These are phyloP conservation scores for Cetraspora pellucida DNA, from an alignment of 192 early-diverging fungal genomes.

Conservation along the genomic window DNA sequence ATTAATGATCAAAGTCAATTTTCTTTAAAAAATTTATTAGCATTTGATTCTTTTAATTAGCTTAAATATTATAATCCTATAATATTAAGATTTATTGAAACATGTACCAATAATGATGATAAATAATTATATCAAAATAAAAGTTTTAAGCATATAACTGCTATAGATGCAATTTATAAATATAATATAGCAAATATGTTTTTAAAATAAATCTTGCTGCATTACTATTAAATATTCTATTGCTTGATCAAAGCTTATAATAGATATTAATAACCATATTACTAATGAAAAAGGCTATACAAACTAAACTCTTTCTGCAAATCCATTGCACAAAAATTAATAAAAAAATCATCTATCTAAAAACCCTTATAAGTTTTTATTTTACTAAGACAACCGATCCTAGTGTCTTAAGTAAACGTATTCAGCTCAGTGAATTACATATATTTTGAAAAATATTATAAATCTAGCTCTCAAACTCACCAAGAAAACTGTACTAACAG, in stretches of 20 bases:
- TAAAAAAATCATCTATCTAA: too few relatives aligned
- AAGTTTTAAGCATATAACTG: constrained; percentile 4
- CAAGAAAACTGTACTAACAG: too few relatives aligned
- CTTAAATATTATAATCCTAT: background rate
- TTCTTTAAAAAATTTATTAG: background rate
- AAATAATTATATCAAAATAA: background rate
- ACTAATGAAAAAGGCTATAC: background rate
- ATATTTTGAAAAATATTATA: too few relatives aligned
- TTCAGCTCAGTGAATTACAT: too few relatives aligned
- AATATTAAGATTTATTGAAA: constrained; percentile 19
- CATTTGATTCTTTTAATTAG: background rate
- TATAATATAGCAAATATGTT: background rate
- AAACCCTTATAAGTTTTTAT: too few relatives aligned
- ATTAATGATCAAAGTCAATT: background rate
- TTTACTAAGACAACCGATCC: too few relatives aligned
- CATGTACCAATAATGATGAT: background rate
- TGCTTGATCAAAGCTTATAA: background rate
- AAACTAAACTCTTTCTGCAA: too few relatives aligned
- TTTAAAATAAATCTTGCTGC: background rate
- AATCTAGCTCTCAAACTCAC: too few relatives aligned
- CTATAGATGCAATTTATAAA: constrained; percentile 11
- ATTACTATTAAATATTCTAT: constrained; percentile 13
- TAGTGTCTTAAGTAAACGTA: too few relatives aligned
- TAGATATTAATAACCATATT: constrained; percentile 14
- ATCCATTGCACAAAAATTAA: too few relatives aligned